Evolutionary conservation across 306 rosid genomes (phyloP).

Genomic region (Lablab purpureus): DNA sequence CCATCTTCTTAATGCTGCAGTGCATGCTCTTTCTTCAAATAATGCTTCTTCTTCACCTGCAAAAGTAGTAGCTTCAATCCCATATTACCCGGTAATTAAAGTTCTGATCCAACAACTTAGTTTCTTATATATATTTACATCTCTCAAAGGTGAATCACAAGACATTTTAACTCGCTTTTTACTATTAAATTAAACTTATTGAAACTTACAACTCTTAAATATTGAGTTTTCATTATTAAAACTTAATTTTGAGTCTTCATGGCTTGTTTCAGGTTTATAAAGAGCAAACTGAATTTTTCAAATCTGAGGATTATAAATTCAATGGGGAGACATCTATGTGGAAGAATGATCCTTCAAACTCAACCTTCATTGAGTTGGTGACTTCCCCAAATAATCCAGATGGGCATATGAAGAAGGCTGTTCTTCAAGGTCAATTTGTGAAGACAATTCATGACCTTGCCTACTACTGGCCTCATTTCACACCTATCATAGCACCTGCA

Average conservation of each 20-base stretch:
- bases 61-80: slow-evolving; percentile 46
- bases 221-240: neutral
- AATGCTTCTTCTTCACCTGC: slow-evolving; percentile 32
- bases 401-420: slow-evolving; percentile 50
- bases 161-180: neutral
- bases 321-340: slow-evolving; percentile 51
- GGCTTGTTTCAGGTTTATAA: slow-evolving; percentile 47
- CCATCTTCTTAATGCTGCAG: slow-evolving; percentile 60
- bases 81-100: slow-evolving; percentile 56
- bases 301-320: slow-evolving; percentile 47
- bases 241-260: neutral
- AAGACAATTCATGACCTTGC: slow-evolving; percentile 55
- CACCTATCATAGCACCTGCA: slow-evolving; percentile 54
- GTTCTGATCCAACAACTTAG: neutral
- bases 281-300: slow-evolving; percentile 51
- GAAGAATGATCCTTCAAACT: slow-evolving; percentile 20
- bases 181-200: neutral
- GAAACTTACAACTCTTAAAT: no score
- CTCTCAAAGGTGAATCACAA: neutral
- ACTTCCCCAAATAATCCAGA: slow-evolving; percentile 77
- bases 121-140: neutral
- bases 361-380: slow-evolving; percentile 58
- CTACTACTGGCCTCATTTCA: slow-evolving; percentile 68
- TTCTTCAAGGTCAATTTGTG: slow-evolving; percentile 48
- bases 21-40: slow-evolving; percentile 50